Evolutionary conservation across 2,329 filamentous ascomycete genomes (phyloP).

Genomic region (Aspergillus pseudonomiae): DNA sequence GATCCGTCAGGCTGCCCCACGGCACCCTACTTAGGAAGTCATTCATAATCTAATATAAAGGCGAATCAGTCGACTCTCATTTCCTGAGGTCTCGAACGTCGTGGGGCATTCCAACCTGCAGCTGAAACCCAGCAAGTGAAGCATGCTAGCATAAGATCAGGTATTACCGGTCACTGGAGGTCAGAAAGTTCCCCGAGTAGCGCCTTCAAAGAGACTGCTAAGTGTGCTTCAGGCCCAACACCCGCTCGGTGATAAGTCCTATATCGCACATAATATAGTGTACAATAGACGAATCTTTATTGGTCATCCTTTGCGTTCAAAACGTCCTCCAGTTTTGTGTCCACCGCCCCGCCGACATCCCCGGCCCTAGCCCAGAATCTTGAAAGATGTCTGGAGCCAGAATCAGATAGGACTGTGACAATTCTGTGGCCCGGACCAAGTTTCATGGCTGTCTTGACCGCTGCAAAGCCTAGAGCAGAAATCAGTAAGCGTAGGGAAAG

Average conservation of each 20-base stretch:
- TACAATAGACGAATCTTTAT: slow-evolving; percentile 19
- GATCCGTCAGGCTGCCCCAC: background rate
- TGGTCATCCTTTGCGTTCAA: slow-evolving; percentile 42
- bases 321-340: slow-evolving; percentile 51
- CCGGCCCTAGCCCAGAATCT: slow-evolving; percentile 54
- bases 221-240: background rate
- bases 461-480: slow-evolving; percentile 47
- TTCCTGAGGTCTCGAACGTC: background rate
- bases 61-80: background rate
- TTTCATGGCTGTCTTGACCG: slow-evolving; percentile 49
- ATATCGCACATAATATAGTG: background rate
- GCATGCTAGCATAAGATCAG: background rate
- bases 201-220: background rate
- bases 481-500: slow-evolving; percentile 19
- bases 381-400: slow-evolving; percentile 55
- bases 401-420: slow-evolving; percentile 54
- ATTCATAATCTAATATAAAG: background rate
- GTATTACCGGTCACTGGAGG: background rate
- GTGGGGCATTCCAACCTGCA: background rate
- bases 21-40: background rate
- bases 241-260: background rate
- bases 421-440: slow-evolving; percentile 53
- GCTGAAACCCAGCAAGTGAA: background rate
- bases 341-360: slow-evolving; percentile 48
- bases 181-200: background rate